A percentile compares a stretch with the other conserved stretches of the same genome.
phyloP scores from a whole-genome alignment of 495 filamentous ascomycete species.

The Aspergillus panamensis region DNA sequence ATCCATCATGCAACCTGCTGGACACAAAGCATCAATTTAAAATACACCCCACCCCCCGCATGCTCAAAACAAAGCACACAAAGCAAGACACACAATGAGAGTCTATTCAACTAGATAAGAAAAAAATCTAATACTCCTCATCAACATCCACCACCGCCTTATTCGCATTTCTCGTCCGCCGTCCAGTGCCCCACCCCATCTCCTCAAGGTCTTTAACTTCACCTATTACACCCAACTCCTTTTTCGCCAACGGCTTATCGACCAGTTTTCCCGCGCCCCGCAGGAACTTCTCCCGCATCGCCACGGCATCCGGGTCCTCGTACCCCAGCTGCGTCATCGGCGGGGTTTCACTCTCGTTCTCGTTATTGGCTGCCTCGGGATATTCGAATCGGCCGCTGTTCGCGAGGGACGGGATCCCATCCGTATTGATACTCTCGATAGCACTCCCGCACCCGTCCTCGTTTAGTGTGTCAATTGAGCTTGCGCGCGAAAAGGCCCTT shows the following conservation, averaged over 20 bases:
- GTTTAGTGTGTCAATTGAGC: constrained; percentile 54
- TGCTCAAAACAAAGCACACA: background rate
- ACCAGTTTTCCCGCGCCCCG: constrained; percentile 39
- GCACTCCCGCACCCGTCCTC: constrained; percentile 50
- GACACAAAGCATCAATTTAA: background rate
- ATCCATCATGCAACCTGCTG: background rate
- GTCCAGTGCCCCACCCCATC: constrained; percentile 34
- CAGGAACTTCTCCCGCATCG: constrained; percentile 48
- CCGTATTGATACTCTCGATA: constrained; percentile 35
- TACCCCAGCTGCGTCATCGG: constrained; percentile 54
- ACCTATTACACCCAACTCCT: constrained; percentile 26
- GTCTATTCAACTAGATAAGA: background rate
- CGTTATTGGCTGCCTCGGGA: constrained; percentile 22
- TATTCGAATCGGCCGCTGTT: constrained; percentile 36
- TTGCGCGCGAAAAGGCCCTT: constrained; percentile 41
- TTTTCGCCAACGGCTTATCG: constrained; percentile 26
- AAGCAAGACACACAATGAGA: background rate
- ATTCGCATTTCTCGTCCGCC: constrained; percentile 39
- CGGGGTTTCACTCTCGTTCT: constrained; percentile 35
- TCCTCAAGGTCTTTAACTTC: constrained; percentile 37
- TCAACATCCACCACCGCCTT: constrained; percentile 25
- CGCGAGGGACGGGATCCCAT: constrained; percentile 35
- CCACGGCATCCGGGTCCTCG: constrained; percentile 49
- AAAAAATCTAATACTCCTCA: constrained; percentile 19
- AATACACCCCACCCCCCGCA: background rate